Conservation (phyloP, 768 basidiomycete species). For the Epithele typhae region DNA sequence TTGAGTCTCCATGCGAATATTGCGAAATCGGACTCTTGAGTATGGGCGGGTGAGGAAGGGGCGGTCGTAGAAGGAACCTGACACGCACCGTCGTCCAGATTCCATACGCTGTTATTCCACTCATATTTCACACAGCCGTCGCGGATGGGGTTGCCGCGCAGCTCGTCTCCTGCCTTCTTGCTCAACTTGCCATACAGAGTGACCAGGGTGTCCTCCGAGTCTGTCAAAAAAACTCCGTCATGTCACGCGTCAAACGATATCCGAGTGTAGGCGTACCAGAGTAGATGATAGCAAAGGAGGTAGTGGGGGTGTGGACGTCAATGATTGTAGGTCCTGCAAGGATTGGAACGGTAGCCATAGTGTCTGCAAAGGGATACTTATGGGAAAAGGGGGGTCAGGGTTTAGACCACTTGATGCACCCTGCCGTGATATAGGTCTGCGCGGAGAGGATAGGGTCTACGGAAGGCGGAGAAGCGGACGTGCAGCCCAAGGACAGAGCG, state of each 20-base stretch:
- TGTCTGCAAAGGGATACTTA: conserved; percentile 19
- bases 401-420: no score
- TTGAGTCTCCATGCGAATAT: conserved; percentile 80
- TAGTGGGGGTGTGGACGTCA: conserved; percentile 71
- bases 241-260: no score
- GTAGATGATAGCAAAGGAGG: conserved; percentile 73
- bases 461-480: no score
- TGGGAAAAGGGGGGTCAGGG: no score
- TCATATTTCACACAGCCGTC: conserved; percentile 87
- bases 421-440: no score
- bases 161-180: conserved; percentile 56
- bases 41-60: conserved; percentile 4
- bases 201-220: conserved; percentile 61
- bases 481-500: no score
- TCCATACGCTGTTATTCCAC: conserved; percentile 75
- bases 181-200: conserved; percentile 69
- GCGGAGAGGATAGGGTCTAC: no score
- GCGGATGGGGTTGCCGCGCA: conserved; percentile 57
- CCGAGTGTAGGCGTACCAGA: conserved; percentile 46
- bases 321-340: conserved; percentile 43
- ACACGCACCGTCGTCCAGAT: conserved; percentile 76
- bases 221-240: conserved; percentile 33
- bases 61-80: no score
- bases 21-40: conserved; percentile 76
- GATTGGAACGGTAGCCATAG: no score